A percentile compares a stretch with the other conserved stretches of the same genome.
Evolutionary conservation across 805 yeast genomes (phyloP).

Genomic region (Schwanniomyces pseudopolymorphus): DNA sequence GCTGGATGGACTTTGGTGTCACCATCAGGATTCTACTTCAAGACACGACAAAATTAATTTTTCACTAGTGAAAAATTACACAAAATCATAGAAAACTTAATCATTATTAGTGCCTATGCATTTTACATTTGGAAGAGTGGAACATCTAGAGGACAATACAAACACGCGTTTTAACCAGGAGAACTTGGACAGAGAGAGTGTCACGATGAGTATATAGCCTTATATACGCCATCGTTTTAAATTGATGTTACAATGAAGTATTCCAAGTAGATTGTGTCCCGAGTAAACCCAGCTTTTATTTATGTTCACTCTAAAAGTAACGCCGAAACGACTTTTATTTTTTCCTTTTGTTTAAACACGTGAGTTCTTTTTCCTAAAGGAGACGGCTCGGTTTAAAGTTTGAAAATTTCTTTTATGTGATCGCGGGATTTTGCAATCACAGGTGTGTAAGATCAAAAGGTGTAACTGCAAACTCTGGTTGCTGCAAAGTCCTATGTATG

Average conservation of each 20-base stretch:
- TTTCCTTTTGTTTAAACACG: not conserved
- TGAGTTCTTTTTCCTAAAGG: not conserved
- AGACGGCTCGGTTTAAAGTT: not conserved
- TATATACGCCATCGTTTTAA: too few species aligned
- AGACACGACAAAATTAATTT: not conserved
- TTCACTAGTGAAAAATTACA: constrained; percentile 2
- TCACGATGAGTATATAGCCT: too few species aligned
- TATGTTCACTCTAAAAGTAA: too few species aligned
- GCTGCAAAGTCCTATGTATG: too few species aligned
- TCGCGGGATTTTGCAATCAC: not conserved
- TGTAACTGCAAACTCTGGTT: not conserved
- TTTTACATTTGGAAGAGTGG: too few species aligned
- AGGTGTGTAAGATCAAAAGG: not conserved
- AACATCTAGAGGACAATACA: too few species aligned
- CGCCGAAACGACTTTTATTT: too few species aligned
- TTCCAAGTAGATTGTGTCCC: too few species aligned
- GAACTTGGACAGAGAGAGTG: too few species aligned
- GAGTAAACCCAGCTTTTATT: too few species aligned
- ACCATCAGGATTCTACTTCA: not conserved
- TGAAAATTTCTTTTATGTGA: not conserved
- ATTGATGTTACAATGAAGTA: too few species aligned
- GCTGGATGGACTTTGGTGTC: not conserved
- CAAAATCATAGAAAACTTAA: not conserved
- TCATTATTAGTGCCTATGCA: too few species aligned
- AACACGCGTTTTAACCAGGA: not conserved